Evolutionary conservation across 1,284 basidiomycete genomes (phyloP).

Genomic region (Puccinia polysora): DNA sequence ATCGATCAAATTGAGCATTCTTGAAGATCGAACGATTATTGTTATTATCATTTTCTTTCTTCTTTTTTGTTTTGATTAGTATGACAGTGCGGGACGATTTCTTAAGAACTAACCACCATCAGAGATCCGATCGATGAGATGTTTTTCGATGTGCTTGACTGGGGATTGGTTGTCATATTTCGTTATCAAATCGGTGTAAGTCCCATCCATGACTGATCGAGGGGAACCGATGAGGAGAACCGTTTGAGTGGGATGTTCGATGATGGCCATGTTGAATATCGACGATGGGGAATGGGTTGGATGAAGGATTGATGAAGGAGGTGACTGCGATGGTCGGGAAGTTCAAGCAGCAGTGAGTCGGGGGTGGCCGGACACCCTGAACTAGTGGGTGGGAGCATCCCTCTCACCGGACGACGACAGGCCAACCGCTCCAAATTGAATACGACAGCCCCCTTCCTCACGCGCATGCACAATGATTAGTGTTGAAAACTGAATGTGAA

Average conservation of each 20-base stretch:
- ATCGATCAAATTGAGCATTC: not conserved
- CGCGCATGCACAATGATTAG: too few relatives aligned
- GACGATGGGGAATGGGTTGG: not conserved
- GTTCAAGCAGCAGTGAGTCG: too few relatives aligned
- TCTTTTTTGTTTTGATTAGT: too few relatives aligned
- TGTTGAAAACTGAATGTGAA: too few relatives aligned
- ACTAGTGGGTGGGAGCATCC: too few relatives aligned
- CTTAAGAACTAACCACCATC: slow-evolving; percentile 27
- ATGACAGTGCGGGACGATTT: not conserved
- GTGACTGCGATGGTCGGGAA: too few relatives aligned
- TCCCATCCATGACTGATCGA: slow-evolving; percentile 66
- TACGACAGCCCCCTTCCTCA: too few relatives aligned
- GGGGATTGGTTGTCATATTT: slow-evolving; percentile 55
- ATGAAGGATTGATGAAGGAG: too few relatives aligned
- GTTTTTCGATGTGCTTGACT: slow-evolving; percentile 15
- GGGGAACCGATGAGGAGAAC: slow-evolving; percentile 69
- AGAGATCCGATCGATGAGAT: slow-evolving; percentile 31
- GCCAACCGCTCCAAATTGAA: too few relatives aligned
- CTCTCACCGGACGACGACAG: too few relatives aligned
- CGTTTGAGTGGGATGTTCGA: slow-evolving; percentile 6
- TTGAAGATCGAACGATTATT: not conserved
- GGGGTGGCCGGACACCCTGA: too few relatives aligned
- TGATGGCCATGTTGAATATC: slow-evolving; percentile 5
- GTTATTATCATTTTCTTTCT: not conserved
- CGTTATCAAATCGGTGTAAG: slow-evolving; percentile 65